A percentile compares a stretch with the other conserved stretches of the same genome.
These are phyloP conservation scores for Tarenaya hassleriana DNA, from an alignment of 345 rosid species.

Conservation along the genomic window DNA sequence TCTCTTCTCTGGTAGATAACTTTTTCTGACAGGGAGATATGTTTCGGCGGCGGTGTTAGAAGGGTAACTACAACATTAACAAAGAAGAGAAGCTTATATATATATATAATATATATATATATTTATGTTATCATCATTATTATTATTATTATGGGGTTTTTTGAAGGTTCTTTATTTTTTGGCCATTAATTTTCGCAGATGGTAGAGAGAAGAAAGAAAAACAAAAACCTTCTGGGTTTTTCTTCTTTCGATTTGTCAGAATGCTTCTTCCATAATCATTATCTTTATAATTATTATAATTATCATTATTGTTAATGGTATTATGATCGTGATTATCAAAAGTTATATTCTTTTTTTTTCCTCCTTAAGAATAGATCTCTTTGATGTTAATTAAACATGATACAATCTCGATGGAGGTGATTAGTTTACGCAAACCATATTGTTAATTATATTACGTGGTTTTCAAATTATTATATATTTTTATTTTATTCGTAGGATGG, in stretches of 20 bases:
- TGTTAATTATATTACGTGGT: no score
- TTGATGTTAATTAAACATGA: background rate
- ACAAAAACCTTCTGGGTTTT: slow-evolving; percentile 17
- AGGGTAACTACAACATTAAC: slow-evolving; percentile 35
- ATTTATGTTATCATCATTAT: no score
- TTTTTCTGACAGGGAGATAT: slow-evolving; percentile 21
- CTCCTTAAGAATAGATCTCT: background rate
- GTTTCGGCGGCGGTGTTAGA: slow-evolving; percentile 21
- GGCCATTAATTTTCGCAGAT: slow-evolving; percentile 23
- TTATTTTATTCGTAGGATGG: no score
- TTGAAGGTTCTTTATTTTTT: slow-evolving; percentile 8
- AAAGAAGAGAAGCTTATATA: slow-evolving; percentile 20
- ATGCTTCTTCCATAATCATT: slow-evolving; percentile 24
- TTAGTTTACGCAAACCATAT: no score
- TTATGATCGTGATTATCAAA: slow-evolving; percentile 11
- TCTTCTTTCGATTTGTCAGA: slow-evolving; percentile 17
- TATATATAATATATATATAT: slow-evolving; percentile 5
- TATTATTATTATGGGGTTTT: slow-evolving; percentile 19
- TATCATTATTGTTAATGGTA: slow-evolving; percentile 16
- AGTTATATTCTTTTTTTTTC: slow-evolving; percentile 20
- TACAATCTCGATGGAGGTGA: no score
- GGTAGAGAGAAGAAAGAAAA: slow-evolving; percentile 16
- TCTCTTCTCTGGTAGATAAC: slow-evolving; percentile 24
- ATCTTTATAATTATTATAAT: slow-evolving; percentile 19
- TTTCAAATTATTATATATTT: no score